Base-by-base conservation (phyloP, 2,329 filamentous ascomycete species). In the Penicillium sp. region DNA sequence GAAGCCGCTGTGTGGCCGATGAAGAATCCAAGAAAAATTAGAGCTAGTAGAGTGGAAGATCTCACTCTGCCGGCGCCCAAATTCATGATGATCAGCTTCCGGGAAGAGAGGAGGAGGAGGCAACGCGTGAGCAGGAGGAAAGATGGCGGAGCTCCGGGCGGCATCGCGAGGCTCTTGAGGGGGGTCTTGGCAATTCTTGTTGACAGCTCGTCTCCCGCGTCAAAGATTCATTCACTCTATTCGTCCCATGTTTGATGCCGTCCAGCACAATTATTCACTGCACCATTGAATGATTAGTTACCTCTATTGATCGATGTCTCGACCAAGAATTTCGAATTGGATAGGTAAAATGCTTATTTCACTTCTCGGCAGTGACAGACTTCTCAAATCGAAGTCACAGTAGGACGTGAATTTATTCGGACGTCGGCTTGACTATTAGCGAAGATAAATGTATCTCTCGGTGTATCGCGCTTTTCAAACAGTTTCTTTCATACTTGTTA, bases 1-100 rank as follows among this genome's bases (percentile, higher is more conserved):
- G 92, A 96, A 26, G 91, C 94, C 49, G 79, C 73, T 15, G 78
- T 73, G 21, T 65, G 64, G 38, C 69, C 69, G 50, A 70, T 53
- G 42, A 76, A 58, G 47, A 67, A 57, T 24, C 70, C 60, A 51
- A 73, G 47, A 18, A 70, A 49, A 51, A 70, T 46, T n/a, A 75
- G 58, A 42, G 56, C 67, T 47, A 67, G 69, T 49, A 65, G 61
- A 60, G 44, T 53, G 42, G 48, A 57, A 21, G 59, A 33, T 36
- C 58, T 62, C 48, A 54, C 57, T 55, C 57, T 56, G 26, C 53
- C 42, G 16, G 53, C 46, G 33, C 57, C 58, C 47, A 64, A 42
- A 53, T 62, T 48, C 69, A 72, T 71, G 45, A 55, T 69, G 65
- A 29, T 57, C 51, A 48, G 47, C 28, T 41, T 47, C 29, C 44